Evolutionary conservation across 106 monocot genomes (phyloP), one percentile per base, ranked within the genome.

Genomic region (Acanthochlamys bracteata): DNA sequence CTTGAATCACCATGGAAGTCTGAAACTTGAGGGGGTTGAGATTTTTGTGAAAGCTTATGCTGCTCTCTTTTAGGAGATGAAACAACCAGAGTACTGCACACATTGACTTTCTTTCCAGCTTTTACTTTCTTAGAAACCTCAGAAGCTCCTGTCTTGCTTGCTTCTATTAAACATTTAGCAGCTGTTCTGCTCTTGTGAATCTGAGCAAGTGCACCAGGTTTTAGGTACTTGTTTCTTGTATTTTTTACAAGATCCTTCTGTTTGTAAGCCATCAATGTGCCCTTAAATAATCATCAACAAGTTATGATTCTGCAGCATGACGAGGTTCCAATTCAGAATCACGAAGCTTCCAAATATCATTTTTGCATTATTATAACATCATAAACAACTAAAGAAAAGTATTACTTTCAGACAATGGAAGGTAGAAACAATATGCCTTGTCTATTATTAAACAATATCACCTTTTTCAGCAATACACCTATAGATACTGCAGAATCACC

Each of bases 181-280:
- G 75, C 15, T 8, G 74, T 84, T 64, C 80, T 74, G 66, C 46
- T 88, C 54, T 80, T 69, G 10, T 88, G 78, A 17, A 98, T 51
- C 62, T 83, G 88, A 1, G 91, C 88, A 26, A 98, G 83, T 10
- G 82, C 85, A 26, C 91, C 96, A 39, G 92, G 91, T 72, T 81
- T 88, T 39, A 92, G 59, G 73, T 98, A 98, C 71, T 69, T 84
- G 65, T 75, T 88, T 46, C 71, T 80, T 41, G 76, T 21, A 33
- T 72, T 82, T 64, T 76, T 91, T 11, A 64, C 69, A 20, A 80
- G 65, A 64, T 75, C 88, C 75, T 85, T 96, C 55, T 76, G 82
- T 52, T 85, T 91, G 41, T 79, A 76, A 61, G 76, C 65, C 79
- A 89, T 84, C 7, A 57, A 53, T 61, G 7, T 55, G 10, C 55